Evolutionary conservation across 2,329 filamentous ascomycete species (phyloP).

Genomic region (Diplodia seriata): DNA sequence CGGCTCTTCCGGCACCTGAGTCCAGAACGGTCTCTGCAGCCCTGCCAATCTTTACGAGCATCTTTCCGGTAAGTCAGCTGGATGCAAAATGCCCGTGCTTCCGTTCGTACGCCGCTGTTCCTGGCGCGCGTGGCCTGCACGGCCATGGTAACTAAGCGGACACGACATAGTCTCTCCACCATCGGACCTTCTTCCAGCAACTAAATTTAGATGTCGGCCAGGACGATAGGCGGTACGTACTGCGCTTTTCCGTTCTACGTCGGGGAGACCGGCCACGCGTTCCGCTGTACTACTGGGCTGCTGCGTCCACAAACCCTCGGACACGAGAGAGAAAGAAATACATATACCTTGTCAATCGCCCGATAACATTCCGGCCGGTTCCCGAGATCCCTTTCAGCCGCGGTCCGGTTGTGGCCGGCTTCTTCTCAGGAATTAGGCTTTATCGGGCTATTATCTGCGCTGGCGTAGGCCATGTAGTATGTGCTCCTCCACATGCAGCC

Average conservation of each 20-base stretch:
- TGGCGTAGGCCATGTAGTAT: not conserved
- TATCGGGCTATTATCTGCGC: not conserved
- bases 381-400: not conserved
- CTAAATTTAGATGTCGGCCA: conserved; percentile 10
- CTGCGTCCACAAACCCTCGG: not conserved
- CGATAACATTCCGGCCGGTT: not conserved
- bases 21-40: conserved; percentile 1
- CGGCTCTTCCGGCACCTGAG: not conserved
- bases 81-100: conserved; percentile 2
- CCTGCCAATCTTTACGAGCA: not conserved
- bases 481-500: not conserved
- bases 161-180: conserved; percentile 5
- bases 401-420: not conserved
- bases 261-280: not conserved
- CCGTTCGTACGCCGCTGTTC: not conserved
- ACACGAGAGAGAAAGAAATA: too few species aligned
- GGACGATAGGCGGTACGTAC: conserved; percentile 1
- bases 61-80: not conserved
- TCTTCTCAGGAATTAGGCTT: not conserved
- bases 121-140: not conserved
- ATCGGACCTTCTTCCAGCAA: not conserved
- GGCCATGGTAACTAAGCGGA: not conserved
- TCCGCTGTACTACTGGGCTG: not conserved
- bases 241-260: not conserved
- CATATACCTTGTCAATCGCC: not conserved